Base-by-base conservation (phyloP, 345 rosid genomes). In the Melastoma malabathricum region DNA sequence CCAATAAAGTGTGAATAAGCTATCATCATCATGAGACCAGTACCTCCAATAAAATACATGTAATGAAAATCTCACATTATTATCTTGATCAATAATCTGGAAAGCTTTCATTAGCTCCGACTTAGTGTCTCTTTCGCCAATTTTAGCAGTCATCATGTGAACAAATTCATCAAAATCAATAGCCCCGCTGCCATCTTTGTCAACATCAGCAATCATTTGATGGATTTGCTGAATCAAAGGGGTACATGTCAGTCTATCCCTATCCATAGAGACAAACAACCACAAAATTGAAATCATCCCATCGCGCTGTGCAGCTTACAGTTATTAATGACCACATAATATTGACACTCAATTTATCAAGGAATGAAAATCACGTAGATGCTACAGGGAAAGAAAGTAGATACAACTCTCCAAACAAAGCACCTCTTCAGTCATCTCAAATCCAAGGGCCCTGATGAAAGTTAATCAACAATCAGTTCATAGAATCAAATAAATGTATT, bases 161-260 rank as follows among this genome's bases (percentile, higher is more conserved):
- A 50, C 84, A 69, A 93, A 93, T 71, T 92, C 99, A 72, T 87
- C 90, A 65, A 72, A 92, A 70, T 92, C 99, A 56, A 93, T 93
- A 13, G 94, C 76, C 59, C 94, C 99, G 71, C 97, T 88, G 51
- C 95, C 94, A 69, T 93, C 95, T 67, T 85, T 93, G 59, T 88
- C 99, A 41, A 93, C 97, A 65, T 93, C 99, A 16, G 82, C 86
- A 70, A 93, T 88, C 96, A 93, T 93, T 85, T 93, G 80, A 13
- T 61, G 61, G 72, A 93, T 90, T 90, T 90, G 92, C 94, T 83
- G 74, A 56, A 55, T 16, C 31, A n/a, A 48, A 61, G 44, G 63
- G 22, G 48, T 29, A 49, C 39, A 52, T 27, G 18, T 62, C 25
- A 22, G 25, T 22, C 25, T 22, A 22, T n/a, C n/a, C 25, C 25